Evolutionary conservation across 1,284 basidiomycete species (phyloP).

Genomic region (Leccinum fuscescens): DNA sequence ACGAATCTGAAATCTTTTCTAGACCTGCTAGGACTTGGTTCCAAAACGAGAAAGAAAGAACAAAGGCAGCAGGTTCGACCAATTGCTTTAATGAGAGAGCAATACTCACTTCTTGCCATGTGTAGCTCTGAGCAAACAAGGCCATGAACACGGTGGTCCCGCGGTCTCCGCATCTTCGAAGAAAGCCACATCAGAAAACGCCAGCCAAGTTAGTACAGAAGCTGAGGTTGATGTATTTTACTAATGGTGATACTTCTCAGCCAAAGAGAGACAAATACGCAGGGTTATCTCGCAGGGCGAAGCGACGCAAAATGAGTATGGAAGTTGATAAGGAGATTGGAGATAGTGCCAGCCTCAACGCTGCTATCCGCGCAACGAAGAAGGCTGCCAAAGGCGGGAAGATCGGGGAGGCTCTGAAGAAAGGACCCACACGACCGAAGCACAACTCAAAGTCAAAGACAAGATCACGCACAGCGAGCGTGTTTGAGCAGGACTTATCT

Average conservation of each 20-base stretch:
- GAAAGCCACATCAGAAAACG: slow-evolving; percentile 13
- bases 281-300: slow-evolving; percentile 80
- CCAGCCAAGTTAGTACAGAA: slow-evolving; percentile 20
- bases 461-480: slow-evolving; percentile 23
- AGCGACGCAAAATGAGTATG: slow-evolving; percentile 81
- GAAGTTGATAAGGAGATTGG: slow-evolving; percentile 72
- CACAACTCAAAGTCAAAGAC: slow-evolving; percentile 22
- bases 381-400: slow-evolving; percentile 61
- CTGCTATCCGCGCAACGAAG: slow-evolving; percentile 84
- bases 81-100: background rate
- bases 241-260: slow-evolving; percentile 36
- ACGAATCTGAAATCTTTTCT: slow-evolving; percentile 92
- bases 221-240: background rate
- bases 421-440: slow-evolving; percentile 14
- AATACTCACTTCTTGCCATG: slow-evolving; percentile 3
- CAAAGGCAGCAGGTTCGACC: slow-evolving; percentile 69
- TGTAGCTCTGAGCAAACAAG: slow-evolving; percentile 69
- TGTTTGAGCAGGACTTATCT: slow-evolving; percentile 46
- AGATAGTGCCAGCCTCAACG: slow-evolving; percentile 55
- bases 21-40: slow-evolving; percentile 98
- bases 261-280: slow-evolving; percentile 82
- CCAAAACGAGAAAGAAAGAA: slow-evolving; percentile 86
- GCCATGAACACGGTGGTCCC: slow-evolving; percentile 61
- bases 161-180: slow-evolving; percentile 32
- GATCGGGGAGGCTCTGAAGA: slow-evolving; percentile 34